Evolutionary conservation across 108 stramenopile genomes (phyloP).

Genomic region (Licmophora abbreviata): DNA sequence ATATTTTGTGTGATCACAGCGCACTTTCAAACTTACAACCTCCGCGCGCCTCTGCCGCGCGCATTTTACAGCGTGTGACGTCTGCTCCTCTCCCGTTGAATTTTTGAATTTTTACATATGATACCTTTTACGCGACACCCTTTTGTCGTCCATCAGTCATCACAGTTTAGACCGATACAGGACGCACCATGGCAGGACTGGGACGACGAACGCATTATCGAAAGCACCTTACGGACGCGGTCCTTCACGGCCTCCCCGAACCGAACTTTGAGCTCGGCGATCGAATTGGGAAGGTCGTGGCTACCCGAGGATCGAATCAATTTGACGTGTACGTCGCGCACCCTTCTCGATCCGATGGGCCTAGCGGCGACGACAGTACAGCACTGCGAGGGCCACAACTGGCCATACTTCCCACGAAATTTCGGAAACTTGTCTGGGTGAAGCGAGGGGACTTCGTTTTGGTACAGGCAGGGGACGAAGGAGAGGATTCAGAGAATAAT

Average conservation of each 20-base stretch:
- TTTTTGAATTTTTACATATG: too few relatives aligned
- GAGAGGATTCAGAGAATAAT: constrained; percentile 12
- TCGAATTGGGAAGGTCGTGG: constrained; percentile 69
- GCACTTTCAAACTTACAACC: too few relatives aligned
- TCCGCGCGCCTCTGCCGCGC: too few relatives aligned
- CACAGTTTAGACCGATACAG: too few relatives aligned
- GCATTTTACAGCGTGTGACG: too few relatives aligned
- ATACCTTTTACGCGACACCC: too few relatives aligned
- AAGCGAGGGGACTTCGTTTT: constrained; percentile 93
- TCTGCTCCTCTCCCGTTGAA: too few relatives aligned
- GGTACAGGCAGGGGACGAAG: constrained; percentile 48
- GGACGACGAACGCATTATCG: constrained; percentile 77
- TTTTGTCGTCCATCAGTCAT: too few relatives aligned
- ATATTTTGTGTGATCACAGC: too few relatives aligned
- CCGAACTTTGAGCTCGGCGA: constrained; percentile 41
- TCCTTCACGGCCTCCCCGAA: constrained; percentile 67
- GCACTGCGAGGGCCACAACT: constrained; percentile 33
- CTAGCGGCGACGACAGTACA: constrained; percentile 1
- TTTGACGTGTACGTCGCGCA: constrained; percentile 62
- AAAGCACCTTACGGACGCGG: constrained; percentile 79
- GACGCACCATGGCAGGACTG: constrained; percentile 40
- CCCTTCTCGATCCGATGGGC: not conserved
- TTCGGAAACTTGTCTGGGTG: constrained; percentile 94
- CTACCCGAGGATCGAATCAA: constrained; percentile 79
- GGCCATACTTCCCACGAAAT: constrained; percentile 91